These are phyloP conservation scores for Holtermannia corniformis DNA, from an alignment of 768 basidiomycete genomes.

Conservation along the genomic window DNA sequence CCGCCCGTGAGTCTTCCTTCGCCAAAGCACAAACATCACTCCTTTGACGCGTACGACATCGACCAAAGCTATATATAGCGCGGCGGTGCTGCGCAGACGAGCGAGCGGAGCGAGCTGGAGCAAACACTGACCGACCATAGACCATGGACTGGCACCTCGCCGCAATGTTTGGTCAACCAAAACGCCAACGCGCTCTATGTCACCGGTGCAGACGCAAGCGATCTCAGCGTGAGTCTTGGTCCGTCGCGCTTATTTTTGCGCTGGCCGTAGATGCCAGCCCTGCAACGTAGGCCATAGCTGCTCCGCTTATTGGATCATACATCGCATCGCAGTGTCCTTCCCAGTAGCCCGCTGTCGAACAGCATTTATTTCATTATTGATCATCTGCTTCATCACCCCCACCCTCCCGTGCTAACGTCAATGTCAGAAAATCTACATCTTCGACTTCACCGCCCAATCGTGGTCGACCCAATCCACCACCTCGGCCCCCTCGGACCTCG, in stretches of 20 bases:
- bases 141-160: conserved; percentile 42
- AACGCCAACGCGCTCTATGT: conserved; percentile 81
- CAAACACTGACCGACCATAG: conserved; percentile 45
- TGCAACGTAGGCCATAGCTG: too few species aligned
- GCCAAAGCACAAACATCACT: too few species aligned
- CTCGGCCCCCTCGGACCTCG: conserved; percentile 46
- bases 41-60: background rate
- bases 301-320: too few species aligned
- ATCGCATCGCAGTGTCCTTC: too few species aligned
- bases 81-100: background rate
- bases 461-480: conserved; percentile 65
- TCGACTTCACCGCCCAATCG: conserved; percentile 51
- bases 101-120: conserved; percentile 53
- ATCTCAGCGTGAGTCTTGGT: conserved; percentile 47
- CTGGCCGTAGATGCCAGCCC: too few species aligned
- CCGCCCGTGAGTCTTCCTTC: conserved; percentile 60
- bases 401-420: background rate
- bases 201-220: conserved; percentile 62
- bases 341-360: background rate
- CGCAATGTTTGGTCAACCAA: conserved; percentile 46
- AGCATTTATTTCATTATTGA: background rate
- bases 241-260: too few species aligned
- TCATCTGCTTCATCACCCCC: background rate
- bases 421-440: conserved; percentile 59
- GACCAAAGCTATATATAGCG: conserved; percentile 34